Evolutionary conservation across 305 asterid genomes (phyloP), one percentile per base, ranked within the genome.

Genomic region (Salvia sclarea): DNA sequence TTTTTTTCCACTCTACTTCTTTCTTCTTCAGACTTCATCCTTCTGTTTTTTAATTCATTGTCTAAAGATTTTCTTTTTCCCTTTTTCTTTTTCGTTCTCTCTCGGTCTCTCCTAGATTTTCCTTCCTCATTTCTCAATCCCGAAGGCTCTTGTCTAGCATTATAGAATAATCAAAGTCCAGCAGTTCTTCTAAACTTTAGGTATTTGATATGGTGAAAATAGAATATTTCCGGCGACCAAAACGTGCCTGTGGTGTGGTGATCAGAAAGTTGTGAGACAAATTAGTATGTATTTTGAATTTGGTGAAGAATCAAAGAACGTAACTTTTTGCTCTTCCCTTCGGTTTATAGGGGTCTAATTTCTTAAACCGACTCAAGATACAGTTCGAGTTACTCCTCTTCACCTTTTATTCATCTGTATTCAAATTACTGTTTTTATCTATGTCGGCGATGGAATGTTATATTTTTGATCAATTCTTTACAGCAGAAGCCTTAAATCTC

Each of bases 401-500:
- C 13, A 47, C 48, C 49, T 55, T 66, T 54, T 43, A 55, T 49
- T 64, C 28, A 31, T 50, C 25, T 53, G 60, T 44, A 47, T 50
- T 69, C 53, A 41, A 41, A 17, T 47, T 57, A 62, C 8, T 22
- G 40, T 20, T 68, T 14, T 35, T 17, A 21, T 6, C 53, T 61
- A n/a, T 31, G 55, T 25, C 55, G 37, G 16, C 8, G 35, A 69
- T 31, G 52, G 68, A 72, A 24, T 21, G n/a, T 71, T 57, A 77
- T 69, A 44, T 9, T 57, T 59, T 68, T 55, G 35, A 56, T 58
- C 59, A 52, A 66, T 76, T 61, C 40, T 53, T 45, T 69, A 24
- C 90, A 83, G 95, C 80, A 95, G 88, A 63, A 83, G 81, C 82
- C 91, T 84, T 80, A 90, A 85, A 80, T 90, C 97, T 73, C 95